These are phyloP conservation scores for Mycena belliarum DNA, from an alignment of 768 basidiomycete genomes.

Conservation along the genomic window DNA sequence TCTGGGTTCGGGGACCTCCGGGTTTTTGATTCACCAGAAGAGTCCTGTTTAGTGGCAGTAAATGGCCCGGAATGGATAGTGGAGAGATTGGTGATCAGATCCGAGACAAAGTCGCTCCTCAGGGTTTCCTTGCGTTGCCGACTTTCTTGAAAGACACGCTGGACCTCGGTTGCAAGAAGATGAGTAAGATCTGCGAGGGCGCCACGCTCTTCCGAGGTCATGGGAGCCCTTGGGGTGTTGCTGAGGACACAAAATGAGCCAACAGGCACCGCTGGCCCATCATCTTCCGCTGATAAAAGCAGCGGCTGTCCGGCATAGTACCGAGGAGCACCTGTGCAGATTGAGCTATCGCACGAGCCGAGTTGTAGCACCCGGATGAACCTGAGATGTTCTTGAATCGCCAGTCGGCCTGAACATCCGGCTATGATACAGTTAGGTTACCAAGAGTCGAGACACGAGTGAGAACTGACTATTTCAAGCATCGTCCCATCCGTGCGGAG, in stretches of 20 bases:
- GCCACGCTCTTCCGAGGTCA: not conserved
- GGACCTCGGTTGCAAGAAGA: not conserved
- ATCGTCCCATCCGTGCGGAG: conserved; percentile 10
- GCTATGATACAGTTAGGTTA: not conserved
- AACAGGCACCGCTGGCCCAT: not conserved
- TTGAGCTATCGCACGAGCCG: not conserved
- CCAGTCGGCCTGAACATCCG: conserved; percentile 4
- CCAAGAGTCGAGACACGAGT: not conserved
- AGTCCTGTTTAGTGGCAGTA: not conserved
- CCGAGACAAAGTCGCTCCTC: conserved; percentile 5
- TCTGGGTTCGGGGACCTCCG: not conserved
- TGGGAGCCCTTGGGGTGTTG: not conserved
- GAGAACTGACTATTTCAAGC: conserved; percentile 1
- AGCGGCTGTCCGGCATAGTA: conserved; percentile 3
- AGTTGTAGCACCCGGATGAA: not conserved
- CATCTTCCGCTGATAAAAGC: not conserved
- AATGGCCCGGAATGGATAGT: conserved; percentile 6
- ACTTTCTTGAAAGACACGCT: conserved; percentile 1
- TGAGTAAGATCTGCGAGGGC: conserved; percentile 3
- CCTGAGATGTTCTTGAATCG: conserved; percentile 5
- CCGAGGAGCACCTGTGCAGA: not conserved
- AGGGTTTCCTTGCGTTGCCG: conserved; percentile 1
- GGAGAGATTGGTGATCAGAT: not conserved
- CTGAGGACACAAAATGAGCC: conserved; percentile 3
- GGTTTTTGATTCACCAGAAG: not conserved